These are phyloP conservation scores for Solanum phureja DNA, from an alignment of 257 asterid genomes.

Conservation along the genomic window DNA sequence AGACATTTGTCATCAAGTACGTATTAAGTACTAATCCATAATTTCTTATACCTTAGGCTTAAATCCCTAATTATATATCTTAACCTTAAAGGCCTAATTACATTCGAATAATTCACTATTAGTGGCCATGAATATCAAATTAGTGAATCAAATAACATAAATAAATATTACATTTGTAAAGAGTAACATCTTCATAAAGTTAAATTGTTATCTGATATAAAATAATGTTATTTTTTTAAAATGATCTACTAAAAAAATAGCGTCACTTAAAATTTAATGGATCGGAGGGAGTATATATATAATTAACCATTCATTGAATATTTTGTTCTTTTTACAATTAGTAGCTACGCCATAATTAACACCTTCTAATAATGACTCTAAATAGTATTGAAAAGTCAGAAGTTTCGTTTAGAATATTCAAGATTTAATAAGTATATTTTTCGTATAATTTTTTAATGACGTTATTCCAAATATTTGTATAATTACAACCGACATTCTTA, in stretches of 20 bases:
- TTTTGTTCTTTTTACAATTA: neutral
- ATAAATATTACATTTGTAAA: neutral
- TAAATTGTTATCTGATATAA: no score
- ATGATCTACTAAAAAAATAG: neutral
- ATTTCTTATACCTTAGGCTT: neutral
- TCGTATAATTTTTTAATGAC: no score
- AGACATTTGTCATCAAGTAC: neutral
- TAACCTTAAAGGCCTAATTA: neutral
- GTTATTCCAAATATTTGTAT: no score
- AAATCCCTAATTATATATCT: neutral
- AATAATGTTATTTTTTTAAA: neutral
- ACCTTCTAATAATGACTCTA: neutral
- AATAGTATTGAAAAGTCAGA: neutral
- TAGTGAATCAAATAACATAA: neutral
- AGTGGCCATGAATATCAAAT: neutral
- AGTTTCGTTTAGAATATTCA: neutral
- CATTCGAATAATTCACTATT: neutral
- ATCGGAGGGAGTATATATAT: neutral
- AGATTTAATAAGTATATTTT: neutral
- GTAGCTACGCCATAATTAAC: neutral
- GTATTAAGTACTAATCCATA: neutral
- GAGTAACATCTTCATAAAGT: neutral
- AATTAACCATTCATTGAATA: neutral
- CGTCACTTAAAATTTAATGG: neutral
- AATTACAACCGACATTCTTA: neutral